Base-by-base conservation (phyloP, 768 basidiomycete genomes). In the Crepidotus variabilis region DNA sequence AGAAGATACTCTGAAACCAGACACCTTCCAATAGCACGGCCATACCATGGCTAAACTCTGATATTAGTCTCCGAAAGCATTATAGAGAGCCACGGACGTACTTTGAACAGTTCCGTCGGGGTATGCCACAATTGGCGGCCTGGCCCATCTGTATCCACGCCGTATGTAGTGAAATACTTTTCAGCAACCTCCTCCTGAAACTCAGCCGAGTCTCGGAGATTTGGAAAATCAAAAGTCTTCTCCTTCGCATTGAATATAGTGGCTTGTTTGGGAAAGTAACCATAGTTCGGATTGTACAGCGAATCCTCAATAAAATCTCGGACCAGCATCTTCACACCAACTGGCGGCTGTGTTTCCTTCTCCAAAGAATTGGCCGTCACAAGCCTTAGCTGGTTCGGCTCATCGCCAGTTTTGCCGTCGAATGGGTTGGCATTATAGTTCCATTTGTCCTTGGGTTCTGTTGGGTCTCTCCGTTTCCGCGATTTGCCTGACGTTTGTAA, bases 71-170 rank as follows among this genome's bases (percentile, higher is more conserved):
- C 10, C 10, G 28, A 60, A 16, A 57, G n/a, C 61, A 39, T 14
- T 36, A n/a, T n/a, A n/a, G 47, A 48, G 23, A 8, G 49, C 13
- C 32, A 39, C 14, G 51, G 35, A 51, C 58, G 51, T 22, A 95
- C 97, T 84, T 95, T 94, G 79, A 99, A 98, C 28, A 99, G 72
- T 67, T 98, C 97, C 0, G 94, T 96, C 0, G 97, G 97, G 1
- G 97, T 99, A 71, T 99, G 97, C 97, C 97, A 99, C 53, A 99
- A 75, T 73, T 99, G 96, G 65, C 84, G 81, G 6, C 94, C 92
- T 20, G 87, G 86, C 9, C 88, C 89, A 35, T 84, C 72, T 60
- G 73, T 78, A 63, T 85, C 81, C 28, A 75, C 72, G 14, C 88
- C 88, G 65, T 92, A 90, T 20, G 79, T 76, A 48, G 81, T 79